phyloP scores from a whole-genome alignment of 2,329 filamentous ascomycete species.

The Dothistroma pini region DNA sequence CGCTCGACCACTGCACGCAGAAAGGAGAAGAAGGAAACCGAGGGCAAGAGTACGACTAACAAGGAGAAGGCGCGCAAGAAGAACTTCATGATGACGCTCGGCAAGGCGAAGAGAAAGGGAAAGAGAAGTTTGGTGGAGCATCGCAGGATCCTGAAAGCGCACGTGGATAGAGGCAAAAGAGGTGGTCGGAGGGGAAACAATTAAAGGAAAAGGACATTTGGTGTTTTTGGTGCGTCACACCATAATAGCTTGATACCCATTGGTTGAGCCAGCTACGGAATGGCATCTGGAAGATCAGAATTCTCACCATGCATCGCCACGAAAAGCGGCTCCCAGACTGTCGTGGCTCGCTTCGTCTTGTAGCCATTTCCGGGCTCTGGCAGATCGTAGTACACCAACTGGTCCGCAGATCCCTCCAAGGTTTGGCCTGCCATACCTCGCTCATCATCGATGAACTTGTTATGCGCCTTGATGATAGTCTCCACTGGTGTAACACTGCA shows the following conservation, averaged over 20 bases:
- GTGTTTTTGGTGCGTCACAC: neutral
- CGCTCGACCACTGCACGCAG: conserved; percentile 80
- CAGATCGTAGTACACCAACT: conserved; percentile 38
- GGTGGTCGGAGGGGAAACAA: conserved; percentile 76
- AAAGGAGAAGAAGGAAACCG: conserved; percentile 79
- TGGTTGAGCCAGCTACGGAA: conserved; percentile 24
- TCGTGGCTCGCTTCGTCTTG: conserved; percentile 42
- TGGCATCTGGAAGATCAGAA: conserved; percentile 41
- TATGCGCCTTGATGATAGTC: conserved; percentile 47
- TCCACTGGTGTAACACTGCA: conserved; percentile 37
- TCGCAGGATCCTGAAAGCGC: conserved; percentile 72
- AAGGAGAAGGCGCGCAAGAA: conserved; percentile 95
- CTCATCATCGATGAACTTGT: conserved; percentile 46
- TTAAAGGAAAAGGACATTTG: neutral
- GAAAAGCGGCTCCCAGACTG: conserved; percentile 50
- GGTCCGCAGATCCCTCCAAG: conserved; percentile 45
- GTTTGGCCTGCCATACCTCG: conserved; percentile 40
- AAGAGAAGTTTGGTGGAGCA: conserved; percentile 91
- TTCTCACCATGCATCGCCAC: conserved; percentile 44
- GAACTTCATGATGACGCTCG: conserved; percentile 98
- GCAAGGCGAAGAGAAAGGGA: conserved; percentile 92
- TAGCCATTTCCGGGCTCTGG: conserved; percentile 42
- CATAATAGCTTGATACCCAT: conserved; percentile 3
- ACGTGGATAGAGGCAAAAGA: conserved; percentile 77
- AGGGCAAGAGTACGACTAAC: conserved; percentile 96